These are phyloP conservation scores for Aspergillus nanangensis DNA, from an alignment of 495 filamentous ascomycete genomes.

Conservation along the genomic window DNA sequence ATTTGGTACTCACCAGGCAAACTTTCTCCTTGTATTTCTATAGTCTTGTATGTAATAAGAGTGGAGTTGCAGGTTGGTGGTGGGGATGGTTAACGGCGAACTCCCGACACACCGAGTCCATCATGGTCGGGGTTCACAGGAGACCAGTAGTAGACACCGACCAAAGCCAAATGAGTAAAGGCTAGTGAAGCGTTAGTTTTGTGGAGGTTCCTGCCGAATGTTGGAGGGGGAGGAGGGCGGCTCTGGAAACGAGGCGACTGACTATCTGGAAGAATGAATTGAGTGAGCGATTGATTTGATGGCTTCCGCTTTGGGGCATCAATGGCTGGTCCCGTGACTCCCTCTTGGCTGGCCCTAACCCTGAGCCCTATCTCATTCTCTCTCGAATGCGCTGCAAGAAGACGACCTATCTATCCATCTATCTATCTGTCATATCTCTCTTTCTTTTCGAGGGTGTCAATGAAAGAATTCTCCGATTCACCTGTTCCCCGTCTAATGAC, in stretches of 20 bases:
- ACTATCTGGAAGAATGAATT: no score
- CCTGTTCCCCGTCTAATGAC: no score
- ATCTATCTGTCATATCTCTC: not conserved
- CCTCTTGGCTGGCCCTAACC: constrained; percentile 6
- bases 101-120: no score
- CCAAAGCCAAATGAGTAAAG: no score
- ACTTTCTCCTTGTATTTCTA: not conserved
- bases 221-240: not conserved
- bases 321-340: constrained; percentile 4
- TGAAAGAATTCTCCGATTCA: not conserved
- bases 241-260: not conserved
- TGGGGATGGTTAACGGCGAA: not conserved
- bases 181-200: no score
- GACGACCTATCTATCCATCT: not conserved
- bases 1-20: not conserved
- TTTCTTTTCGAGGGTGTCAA: not conserved
- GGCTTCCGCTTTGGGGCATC: not conserved
- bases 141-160: no score
- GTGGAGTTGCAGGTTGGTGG: not conserved
- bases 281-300: no score
- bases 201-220: no score
- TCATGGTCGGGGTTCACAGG: no score
- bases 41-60: no score
- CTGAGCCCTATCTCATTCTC: constrained; percentile 7
- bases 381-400: not conserved